Evolutionary conservation across 2,329 filamentous ascomycete genomes (phyloP), one percentile per base, ranked within the genome.

Genomic region (Diaporthe destruens): DNA sequence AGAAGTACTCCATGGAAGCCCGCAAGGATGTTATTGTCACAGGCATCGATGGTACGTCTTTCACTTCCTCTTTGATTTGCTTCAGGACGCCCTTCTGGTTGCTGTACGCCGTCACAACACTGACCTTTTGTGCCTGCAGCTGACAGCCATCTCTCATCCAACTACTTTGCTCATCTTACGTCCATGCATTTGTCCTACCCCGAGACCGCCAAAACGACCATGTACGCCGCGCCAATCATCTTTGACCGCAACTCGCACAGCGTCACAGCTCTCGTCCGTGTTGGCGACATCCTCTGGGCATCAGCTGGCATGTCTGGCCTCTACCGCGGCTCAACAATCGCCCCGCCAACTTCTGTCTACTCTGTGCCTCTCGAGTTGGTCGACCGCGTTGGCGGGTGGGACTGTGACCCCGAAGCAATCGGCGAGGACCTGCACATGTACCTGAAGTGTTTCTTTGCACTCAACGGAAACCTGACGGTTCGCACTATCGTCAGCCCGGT

Each of bases 381-480:
- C 53, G 91, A 93, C 76, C 86, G 88, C 36, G 92, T 93, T 39
- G 90, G 91, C 12, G 92, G 92, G 34, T 94, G 92, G 92, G 92
- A 94, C 78, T 88, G 89, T 69, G 91, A 89, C 67, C 86, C 89
- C 1, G 91, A 93, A 74, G 91, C 92, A 25, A 94, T 94, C 76
- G 92, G 92, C 55, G 92, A 94, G 81, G 92, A 94, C 78, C 81
- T 94, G 78, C 92, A 94, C 83, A 94, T 94, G 92, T 92, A 92
- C 78, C 85, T 94, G 75, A 94, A 94, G 84, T 93, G 91, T 80
- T 94, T 94, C 83, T 94, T 94, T 75, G 90, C 91, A 0, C 86
- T 93, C 23, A 92, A 92, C 74, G 92, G 92, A 3, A 90, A 93
- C 78, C 79, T 94, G 69, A 90, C 90, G 16, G 88, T 88, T 59